Evolutionary conservation across 176 grass and related monocot genomes (phyloP), one percentile per base, ranked within the genome.

Genomic region (Hsuehochloa calcarea): DNA sequence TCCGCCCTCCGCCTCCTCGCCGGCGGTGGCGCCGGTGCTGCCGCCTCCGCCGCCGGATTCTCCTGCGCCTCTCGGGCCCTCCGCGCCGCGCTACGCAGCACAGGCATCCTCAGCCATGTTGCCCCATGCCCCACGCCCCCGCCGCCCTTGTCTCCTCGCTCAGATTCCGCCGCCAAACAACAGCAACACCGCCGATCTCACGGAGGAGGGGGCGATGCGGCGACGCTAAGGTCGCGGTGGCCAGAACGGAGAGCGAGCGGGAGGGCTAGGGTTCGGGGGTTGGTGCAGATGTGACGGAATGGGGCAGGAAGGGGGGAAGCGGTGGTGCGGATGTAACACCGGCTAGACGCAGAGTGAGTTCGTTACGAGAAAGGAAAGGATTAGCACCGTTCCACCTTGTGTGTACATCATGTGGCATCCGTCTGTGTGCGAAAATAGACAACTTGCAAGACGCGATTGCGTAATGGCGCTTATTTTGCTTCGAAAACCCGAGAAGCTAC

Each of bases 81-180:
- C 58, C 86, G 66, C 80, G 81, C 81, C 67, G 81, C 90, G 55
- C 93, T 92, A 89, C 86, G 90, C 56, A 90, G 88, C 63, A 92
- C 88, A 80, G 90, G 93, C 93, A 95, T 95, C 93, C 64, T 95
- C 91, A 92, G 79, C 85, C 69, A 92, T 92, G 84, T 73, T 82
- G 56, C 78, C 72, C 68, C 80, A 86, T 86, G 86, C 27, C 68
- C 77, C 58, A 58, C 70, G 25, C 37, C 54, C 34, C 70, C 68
- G 14, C 58, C 64, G 26, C 74, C 46, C 25, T 62, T 27, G 19
- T 61, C 77, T 49, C 56, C 65, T 79, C 56, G 44, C 65, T 79
- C 67, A 81, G 77, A 84, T 84, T 75, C 87, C 74, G 68, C 65
- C 52, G 49, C 75, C 84, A 75, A 40, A 84, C 70, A 23, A 62